These are phyloP conservation scores for Calocybe indica DNA, from an alignment of 768 basidiomycete genomes.

Conservation along the genomic window DNA sequence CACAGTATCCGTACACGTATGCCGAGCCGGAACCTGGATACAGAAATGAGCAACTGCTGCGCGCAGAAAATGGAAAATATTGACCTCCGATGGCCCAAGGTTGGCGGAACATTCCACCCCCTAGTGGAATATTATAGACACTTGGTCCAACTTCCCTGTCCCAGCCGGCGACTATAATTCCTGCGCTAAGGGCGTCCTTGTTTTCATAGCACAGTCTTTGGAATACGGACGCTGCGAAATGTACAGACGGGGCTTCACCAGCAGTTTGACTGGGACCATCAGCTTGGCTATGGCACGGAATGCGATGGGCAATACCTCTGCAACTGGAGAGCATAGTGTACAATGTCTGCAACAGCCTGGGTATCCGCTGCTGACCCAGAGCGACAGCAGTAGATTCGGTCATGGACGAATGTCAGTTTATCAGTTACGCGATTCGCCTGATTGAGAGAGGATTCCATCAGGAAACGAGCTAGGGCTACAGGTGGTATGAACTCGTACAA, in stretches of 20 bases:
- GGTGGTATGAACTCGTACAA: constrained; percentile 44
- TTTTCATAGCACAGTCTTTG: constrained; percentile 89
- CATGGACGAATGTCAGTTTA: constrained; percentile 94
- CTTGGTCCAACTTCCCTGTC: constrained; percentile 86
- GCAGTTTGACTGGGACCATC: constrained; percentile 40
- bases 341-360: constrained; percentile 90
- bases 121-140: constrained; percentile 95
- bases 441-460: constrained; percentile 1
- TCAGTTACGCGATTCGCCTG: constrained; percentile 98
- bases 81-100: constrained; percentile 98
- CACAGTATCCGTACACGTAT: constrained; percentile 98
- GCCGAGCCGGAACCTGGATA: constrained; percentile 84
- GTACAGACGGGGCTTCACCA: constrained; percentile 70
- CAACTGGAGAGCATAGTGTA: constrained; percentile 79
- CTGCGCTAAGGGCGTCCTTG: constrained; percentile 84
- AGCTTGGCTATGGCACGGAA: not conserved
- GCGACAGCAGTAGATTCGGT: constrained; percentile 98
- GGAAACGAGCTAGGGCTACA: not conserved
- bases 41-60: constrained; percentile 3
- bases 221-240: constrained; percentile 77
- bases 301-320: constrained; percentile 44
- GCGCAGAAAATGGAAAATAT: constrained; percentile 13
- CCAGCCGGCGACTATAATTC: constrained; percentile 98
- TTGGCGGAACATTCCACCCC: constrained; percentile 94
- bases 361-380: constrained; percentile 98